A percentile compares a stretch with the other conserved stretches of the same genome.
Evolutionary conservation across 2,329 filamentous ascomycete genomes (phyloP).

Genomic region (Endocalyx cinctus): DNA sequence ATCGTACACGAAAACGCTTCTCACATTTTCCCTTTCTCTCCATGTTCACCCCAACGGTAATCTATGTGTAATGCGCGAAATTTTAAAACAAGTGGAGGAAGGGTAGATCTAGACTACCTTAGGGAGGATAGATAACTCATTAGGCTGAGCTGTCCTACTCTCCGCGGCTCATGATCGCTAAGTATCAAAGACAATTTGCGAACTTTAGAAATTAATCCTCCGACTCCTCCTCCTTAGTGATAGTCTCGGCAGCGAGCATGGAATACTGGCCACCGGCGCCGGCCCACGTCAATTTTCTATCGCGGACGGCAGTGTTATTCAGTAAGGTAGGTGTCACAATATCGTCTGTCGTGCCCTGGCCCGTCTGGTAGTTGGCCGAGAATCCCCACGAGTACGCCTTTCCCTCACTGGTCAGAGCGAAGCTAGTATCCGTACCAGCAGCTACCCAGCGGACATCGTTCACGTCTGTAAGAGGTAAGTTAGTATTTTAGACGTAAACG

Average conservation of each 20-base stretch:
- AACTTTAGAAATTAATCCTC: too few relatives aligned
- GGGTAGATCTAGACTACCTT: too few relatives aligned
- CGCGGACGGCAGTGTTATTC: constrained; percentile 77
- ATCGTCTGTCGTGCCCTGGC: constrained; percentile 73
- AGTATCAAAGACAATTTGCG: too few relatives aligned
- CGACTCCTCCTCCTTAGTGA: neutral
- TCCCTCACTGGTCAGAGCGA: constrained; percentile 65
- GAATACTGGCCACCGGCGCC: constrained; percentile 86
- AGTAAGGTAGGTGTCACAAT: constrained; percentile 72
- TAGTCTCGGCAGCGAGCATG: constrained; percentile 47
- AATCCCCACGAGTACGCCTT: constrained; percentile 78
- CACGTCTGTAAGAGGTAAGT: neutral
- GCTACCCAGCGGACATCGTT: constrained; percentile 50
- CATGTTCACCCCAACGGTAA: too few relatives aligned
- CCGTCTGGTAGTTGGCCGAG: constrained; percentile 75
- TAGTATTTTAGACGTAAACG: too few relatives aligned
- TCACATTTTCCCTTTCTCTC: too few relatives aligned
- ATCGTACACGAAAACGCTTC: too few relatives aligned
- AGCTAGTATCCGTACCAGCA: constrained; percentile 67
- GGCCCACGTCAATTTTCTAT: constrained; percentile 70
- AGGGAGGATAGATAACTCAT: too few relatives aligned
- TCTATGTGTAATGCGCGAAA: too few relatives aligned
- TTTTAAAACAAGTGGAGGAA: too few relatives aligned
- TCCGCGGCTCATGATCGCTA: too few relatives aligned
- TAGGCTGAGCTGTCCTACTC: too few relatives aligned